phyloP scores from a whole-genome alignment of 75 land plant species.

The Ceratopteris richardii region DNA sequence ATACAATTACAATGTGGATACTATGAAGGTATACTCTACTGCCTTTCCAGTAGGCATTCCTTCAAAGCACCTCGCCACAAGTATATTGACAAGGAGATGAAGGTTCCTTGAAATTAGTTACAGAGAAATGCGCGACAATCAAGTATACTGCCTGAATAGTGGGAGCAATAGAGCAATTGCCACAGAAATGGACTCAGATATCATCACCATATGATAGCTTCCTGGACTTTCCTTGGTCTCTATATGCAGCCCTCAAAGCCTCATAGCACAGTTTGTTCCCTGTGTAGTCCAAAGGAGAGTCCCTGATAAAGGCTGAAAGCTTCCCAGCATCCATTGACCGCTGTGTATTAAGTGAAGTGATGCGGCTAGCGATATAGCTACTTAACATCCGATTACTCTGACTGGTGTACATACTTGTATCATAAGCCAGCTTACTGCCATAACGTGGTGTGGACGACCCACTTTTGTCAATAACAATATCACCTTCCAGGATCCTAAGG shows the following conservation, averaged over 20 bases:
- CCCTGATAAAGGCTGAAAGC: slow-evolving; percentile 2
- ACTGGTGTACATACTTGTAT: slow-evolving; percentile 16
- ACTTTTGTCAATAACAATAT: slow-evolving; percentile 43
- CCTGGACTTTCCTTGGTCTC: slow-evolving; percentile 15
- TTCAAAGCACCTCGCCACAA: no score
- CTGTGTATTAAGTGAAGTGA: not conserved
- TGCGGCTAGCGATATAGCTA: slow-evolving; percentile 1
- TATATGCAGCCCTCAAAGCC: slow-evolving; percentile 29
- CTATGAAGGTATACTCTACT: no score
- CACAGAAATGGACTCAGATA: no score
- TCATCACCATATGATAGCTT: slow-evolving; percentile 16
- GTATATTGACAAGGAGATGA: no score
- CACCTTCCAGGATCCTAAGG: slow-evolving; percentile 80
- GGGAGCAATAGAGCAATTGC: no score
- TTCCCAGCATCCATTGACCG: not conserved
- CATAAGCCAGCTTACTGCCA: slow-evolving; percentile 37
- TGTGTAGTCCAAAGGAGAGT: not conserved
- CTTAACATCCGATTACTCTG: slow-evolving; percentile 2
- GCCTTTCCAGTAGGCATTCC: no score
- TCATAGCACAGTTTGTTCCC: slow-evolving; percentile 23
- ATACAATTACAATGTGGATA: no score
- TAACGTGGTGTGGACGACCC: slow-evolving; percentile 36
- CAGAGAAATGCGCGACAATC: no score
- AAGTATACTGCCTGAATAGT: no score
- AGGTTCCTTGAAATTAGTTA: no score